phyloP scores from a whole-genome alignment of 177 flowering plant genomes.

The Vitis hybrid region DNA sequence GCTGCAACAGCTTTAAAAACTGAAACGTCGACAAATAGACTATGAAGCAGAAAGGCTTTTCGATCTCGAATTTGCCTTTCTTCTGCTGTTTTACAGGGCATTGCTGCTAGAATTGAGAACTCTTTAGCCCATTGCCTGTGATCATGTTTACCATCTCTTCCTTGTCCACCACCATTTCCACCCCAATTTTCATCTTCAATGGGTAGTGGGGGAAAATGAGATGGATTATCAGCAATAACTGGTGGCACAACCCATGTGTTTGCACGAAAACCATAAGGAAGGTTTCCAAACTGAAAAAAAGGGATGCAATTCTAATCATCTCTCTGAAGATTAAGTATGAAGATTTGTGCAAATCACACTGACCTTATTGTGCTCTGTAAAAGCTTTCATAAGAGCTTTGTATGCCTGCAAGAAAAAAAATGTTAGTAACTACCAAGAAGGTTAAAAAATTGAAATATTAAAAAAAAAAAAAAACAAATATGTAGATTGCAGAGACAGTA shows the following conservation, averaged over 20 bases:
- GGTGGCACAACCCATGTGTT: slow-evolving; percentile 96
- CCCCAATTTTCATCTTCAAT: slow-evolving; percentile 92
- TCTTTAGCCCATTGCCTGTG: slow-evolving; percentile 70
- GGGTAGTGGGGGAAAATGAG: slow-evolving; percentile 71
- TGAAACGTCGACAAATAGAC: slow-evolving; percentile 85
- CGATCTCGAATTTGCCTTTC: slow-evolving; percentile 88
- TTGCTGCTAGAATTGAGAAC: slow-evolving; percentile 73
- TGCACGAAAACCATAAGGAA: slow-evolving; percentile 90
- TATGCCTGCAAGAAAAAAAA: slow-evolving; percentile 64
- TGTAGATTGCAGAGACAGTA: neutral
- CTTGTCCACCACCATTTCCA: slow-evolving; percentile 91
- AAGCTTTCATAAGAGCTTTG: slow-evolving; percentile 84
- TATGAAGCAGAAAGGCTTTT: slow-evolving; percentile 86
- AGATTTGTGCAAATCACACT: slow-evolving; percentile 7
- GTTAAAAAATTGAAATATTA: neutral
- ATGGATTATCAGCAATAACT: slow-evolving; percentile 63
- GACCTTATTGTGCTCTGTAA: slow-evolving; percentile 88
- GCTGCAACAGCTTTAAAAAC: slow-evolving; percentile 75
- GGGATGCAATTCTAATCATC: neutral
- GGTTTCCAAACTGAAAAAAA: slow-evolving; percentile 80
- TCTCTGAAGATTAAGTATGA: neutral
- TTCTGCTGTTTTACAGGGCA: slow-evolving; percentile 91
- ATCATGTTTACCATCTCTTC: slow-evolving; percentile 71
- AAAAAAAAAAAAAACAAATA: neutral
- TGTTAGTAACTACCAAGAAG: neutral